Evolutionary conservation across 140 eudicot species (phyloP).

Genomic region (Anethum foeniculum): DNA sequence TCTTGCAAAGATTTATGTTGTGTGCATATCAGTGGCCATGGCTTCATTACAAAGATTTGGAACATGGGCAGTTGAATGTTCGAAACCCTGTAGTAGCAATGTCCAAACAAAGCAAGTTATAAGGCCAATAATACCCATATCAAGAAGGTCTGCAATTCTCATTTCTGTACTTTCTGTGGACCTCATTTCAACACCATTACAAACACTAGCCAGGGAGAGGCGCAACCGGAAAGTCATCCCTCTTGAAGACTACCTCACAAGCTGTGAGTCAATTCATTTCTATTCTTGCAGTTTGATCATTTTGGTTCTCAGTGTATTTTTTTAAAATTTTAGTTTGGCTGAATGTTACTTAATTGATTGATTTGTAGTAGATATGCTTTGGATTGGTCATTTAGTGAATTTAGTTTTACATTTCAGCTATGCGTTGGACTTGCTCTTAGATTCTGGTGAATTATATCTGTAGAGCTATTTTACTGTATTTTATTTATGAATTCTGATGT

Average conservation of each 20-base stretch:
- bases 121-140: conserved; percentile 36
- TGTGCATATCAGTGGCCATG: conserved; percentile 38
- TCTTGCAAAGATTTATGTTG: background rate
- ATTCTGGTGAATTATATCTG: background rate
- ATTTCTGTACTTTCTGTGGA: conserved; percentile 40
- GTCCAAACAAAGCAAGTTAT: conserved; percentile 15
- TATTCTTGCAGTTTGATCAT: background rate
- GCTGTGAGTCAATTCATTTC: conserved; percentile 32
- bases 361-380: background rate
- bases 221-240: conserved; percentile 69
- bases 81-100: conserved; percentile 23
- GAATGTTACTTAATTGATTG: background rate
- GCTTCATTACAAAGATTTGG: conserved; percentile 37
- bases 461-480: background rate
- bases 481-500: background rate
- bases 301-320: background rate
- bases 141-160: conserved; percentile 63
- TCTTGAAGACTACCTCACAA: conserved; percentile 70
- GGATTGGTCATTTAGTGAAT: background rate
- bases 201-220: conserved; percentile 72
- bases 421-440: background rate
- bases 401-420: background rate
- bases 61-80: conserved; percentile 17
- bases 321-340: background rate
- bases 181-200: conserved; percentile 41